A percentile compares a stretch with the other conserved stretches of the same genome.
Conservation (phyloP, 331 rosid genomes). For the Acacia concinna region DNA sequence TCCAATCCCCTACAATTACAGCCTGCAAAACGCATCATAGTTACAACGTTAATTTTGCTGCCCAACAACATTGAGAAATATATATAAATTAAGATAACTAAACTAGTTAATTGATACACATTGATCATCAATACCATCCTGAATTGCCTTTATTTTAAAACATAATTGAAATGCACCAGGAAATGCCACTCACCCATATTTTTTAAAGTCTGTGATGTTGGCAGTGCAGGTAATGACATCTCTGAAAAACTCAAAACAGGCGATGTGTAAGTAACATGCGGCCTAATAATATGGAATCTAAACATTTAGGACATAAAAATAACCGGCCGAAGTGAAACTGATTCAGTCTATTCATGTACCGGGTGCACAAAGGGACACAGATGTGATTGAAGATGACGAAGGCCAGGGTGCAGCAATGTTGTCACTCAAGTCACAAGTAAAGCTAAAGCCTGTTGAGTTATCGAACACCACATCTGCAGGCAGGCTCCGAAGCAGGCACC, state of each 20-base stretch:
- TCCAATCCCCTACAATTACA: conserved; percentile 53
- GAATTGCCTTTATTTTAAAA: conserved; percentile 8
- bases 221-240: conserved; percentile 97
- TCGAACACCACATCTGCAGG: conserved; percentile 82
- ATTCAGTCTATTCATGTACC: conserved; percentile 53
- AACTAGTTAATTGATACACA: not conserved
- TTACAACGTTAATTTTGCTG: conserved; percentile 28
- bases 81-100: not conserved
- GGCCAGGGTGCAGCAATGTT: conserved; percentile 98
- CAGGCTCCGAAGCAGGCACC: conserved; percentile 93
- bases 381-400: conserved; percentile 75
- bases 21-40: conserved; percentile 62
- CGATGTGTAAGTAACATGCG: conserved; percentile 14
- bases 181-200: conserved; percentile 69
- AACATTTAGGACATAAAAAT: not conserved
- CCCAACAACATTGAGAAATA: not conserved
- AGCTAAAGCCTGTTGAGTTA: conserved; percentile 82
- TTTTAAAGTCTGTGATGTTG: conserved; percentile 78
- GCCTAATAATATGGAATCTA: conserved; percentile 6
- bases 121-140: not conserved
- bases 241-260: conserved; percentile 53
- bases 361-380: conserved; percentile 90
- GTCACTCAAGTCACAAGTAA: conserved; percentile 92
- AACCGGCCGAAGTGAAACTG: conserved; percentile 2
- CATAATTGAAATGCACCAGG: conserved; percentile 1